These are phyloP conservation scores for Graphilbum fragrans DNA, from an alignment of 2,329 filamentous ascomycete species.

Conservation along the genomic window DNA sequence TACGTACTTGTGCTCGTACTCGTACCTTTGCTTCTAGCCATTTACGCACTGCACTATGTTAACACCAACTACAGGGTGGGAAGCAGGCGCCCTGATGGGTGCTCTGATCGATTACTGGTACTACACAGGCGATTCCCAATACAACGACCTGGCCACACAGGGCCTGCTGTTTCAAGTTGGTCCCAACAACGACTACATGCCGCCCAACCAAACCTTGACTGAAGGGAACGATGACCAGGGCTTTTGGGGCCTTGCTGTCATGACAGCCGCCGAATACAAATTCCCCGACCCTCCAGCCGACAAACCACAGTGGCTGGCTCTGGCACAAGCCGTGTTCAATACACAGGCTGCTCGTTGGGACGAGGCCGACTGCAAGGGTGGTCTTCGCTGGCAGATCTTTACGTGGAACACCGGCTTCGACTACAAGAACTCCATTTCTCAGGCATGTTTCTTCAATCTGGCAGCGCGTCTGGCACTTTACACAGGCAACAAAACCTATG, in stretches of 20 bases:
- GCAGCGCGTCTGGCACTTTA: conserved; percentile 52
- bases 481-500: conserved; percentile 66
- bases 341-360: conserved; percentile 68
- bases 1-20: conserved; percentile 16
- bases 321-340: conserved; percentile 74
- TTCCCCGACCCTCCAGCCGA: conserved; percentile 47
- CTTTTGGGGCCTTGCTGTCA: conserved; percentile 60
- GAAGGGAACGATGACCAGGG: conserved; percentile 67
- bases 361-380: conserved; percentile 53
- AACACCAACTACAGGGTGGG: conserved; percentile 42
- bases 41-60: neutral
- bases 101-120: conserved; percentile 73
- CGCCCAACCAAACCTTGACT: conserved; percentile 50
- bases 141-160: conserved; percentile 54
- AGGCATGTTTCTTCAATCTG: conserved; percentile 38
- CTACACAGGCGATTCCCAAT: conserved; percentile 39
- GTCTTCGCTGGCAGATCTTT: conserved; percentile 77
- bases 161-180: conserved; percentile 67
- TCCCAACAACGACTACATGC: conserved; percentile 64
- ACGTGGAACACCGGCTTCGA: conserved; percentile 68
- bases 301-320: conserved; percentile 54
- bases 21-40: neutral
- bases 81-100: conserved; percentile 60
- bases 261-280: conserved; percentile 58
- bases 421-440: conserved; percentile 49